phyloP scores from a whole-genome alignment of 257 asterid genomes.

The Perilla frutescens region DNA sequence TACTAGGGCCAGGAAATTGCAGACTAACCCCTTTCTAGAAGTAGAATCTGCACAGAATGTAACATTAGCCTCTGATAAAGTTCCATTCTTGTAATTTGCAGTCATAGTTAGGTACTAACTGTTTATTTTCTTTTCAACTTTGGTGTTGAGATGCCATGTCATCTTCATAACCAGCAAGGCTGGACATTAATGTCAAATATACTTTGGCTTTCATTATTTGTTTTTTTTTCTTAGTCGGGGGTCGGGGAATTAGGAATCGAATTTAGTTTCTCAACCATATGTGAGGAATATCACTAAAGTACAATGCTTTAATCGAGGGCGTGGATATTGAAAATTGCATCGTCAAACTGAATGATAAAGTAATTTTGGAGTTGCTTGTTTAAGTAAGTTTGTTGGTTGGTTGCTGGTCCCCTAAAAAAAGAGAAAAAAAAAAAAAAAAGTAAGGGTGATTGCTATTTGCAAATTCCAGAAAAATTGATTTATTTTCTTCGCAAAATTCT shows the following conservation, averaged over 20 bases:
- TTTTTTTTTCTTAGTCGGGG: too few species aligned
- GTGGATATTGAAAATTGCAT: too few species aligned
- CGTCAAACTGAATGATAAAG: neutral
- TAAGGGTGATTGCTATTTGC: too few species aligned
- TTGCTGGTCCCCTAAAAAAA: too few species aligned
- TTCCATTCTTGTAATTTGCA: constrained; percentile 45
- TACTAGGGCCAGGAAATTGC: constrained; percentile 29
- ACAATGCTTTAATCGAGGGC: neutral
- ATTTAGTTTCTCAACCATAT: too few species aligned
- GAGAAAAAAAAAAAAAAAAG: too few species aligned
- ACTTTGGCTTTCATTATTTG: too few species aligned
- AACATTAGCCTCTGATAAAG: constrained; percentile 40
- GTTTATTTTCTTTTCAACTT: constrained; percentile 5
- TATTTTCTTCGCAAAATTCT: neutral
- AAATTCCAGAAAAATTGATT: neutral
- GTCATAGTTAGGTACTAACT: constrained; percentile 34
- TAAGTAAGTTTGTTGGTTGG: too few species aligned
- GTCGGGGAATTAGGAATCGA: too few species aligned
- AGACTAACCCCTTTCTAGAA: constrained; percentile 47
- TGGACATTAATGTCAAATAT: neutral
- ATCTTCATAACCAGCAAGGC: too few species aligned
- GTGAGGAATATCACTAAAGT: too few species aligned
- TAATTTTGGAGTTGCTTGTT: neutral
- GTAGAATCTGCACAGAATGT: constrained; percentile 47
- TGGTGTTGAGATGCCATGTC: too few species aligned